Evolutionary conservation across 257 asterid genomes (phyloP).

Genomic region (Cinchona pubescens): DNA sequence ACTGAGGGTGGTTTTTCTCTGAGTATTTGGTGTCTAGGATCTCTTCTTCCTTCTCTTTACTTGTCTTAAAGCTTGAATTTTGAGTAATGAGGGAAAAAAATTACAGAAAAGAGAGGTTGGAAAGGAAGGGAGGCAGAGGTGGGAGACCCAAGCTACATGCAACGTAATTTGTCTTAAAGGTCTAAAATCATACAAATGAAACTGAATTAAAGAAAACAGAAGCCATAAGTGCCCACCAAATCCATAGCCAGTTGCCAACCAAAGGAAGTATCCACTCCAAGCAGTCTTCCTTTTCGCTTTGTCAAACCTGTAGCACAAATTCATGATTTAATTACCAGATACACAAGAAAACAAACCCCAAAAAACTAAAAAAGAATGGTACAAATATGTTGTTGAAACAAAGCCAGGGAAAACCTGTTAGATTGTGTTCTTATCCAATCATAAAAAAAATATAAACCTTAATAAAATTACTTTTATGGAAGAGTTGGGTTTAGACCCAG

Average conservation of each 20-base stretch:
- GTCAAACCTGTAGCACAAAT: constrained; percentile 65
- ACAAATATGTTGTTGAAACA: not conserved
- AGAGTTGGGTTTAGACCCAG: no score
- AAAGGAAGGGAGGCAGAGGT: not conserved
- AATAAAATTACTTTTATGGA: no score
- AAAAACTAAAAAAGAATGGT: not conserved
- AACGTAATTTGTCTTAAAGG: not conserved
- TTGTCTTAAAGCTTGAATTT: not conserved
- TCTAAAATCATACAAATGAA: not conserved
- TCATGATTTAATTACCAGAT: not conserved
- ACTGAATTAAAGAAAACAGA: constrained; percentile 11
- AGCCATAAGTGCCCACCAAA: constrained; percentile 52
- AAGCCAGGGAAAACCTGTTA: not conserved
- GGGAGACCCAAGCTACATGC: not conserved
- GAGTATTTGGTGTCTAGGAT: not conserved
- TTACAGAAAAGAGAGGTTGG: not conserved
- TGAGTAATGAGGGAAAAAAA: not conserved
- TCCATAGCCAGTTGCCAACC: constrained; percentile 85
- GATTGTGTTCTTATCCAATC: not conserved
- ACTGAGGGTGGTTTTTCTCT: not conserved
- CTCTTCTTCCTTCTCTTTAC: not conserved
- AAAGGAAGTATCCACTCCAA: constrained; percentile 77
- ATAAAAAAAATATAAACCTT: not conserved
- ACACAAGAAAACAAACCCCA: not conserved
- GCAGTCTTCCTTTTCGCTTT: constrained; percentile 64